These are phyloP conservation scores for Hanseniaspora occidentalis DNA, from an alignment of 805 yeast genomes.

Conservation along the genomic window DNA sequence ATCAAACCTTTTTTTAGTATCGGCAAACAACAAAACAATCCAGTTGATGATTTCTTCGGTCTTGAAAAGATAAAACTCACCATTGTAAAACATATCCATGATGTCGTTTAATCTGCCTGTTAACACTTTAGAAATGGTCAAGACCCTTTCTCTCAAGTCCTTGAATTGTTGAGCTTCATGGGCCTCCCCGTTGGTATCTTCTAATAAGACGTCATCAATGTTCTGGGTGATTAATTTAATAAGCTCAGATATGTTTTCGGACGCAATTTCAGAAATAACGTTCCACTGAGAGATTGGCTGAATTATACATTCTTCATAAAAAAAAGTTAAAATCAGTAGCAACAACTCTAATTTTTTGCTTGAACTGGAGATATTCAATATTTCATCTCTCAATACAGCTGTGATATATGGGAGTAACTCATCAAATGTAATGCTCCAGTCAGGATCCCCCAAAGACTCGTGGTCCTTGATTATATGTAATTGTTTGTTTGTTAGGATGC, in stretches of 20 bases:
- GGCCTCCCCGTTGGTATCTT: slow-evolving; percentile 4
- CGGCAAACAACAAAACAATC: slow-evolving; percentile 29
- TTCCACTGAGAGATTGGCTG: slow-evolving; percentile 17
- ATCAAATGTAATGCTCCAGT: slow-evolving; percentile 14
- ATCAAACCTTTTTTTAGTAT: slow-evolving; percentile 24
- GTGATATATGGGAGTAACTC: slow-evolving; percentile 15
- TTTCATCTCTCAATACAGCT: slow-evolving; percentile 10
- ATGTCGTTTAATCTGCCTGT: slow-evolving; percentile 30
- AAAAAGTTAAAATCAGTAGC: slow-evolving; percentile 11
- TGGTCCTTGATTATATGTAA: slow-evolving; percentile 12
- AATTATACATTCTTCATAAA: slow-evolving; percentile 14
- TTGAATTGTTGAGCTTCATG: slow-evolving; percentile 10
- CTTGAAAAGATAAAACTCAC: slow-evolving; percentile 27
- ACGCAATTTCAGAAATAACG: slow-evolving; percentile 22
- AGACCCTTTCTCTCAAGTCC: slow-evolving; percentile 19
- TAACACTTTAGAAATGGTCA: slow-evolving; percentile 16
- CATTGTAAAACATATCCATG: slow-evolving; percentile 29
- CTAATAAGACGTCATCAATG: slow-evolving; percentile 14
- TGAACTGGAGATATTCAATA: slow-evolving; percentile 8
- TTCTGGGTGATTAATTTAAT: slow-evolving; percentile 16
- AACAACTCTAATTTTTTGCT: slow-evolving; percentile 8
- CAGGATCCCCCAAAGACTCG: slow-evolving; percentile 12
- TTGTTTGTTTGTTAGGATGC: slow-evolving; percentile 9
- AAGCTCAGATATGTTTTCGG: slow-evolving; percentile 20
- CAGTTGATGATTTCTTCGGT: slow-evolving; percentile 27